These are phyloP conservation scores for Rugonectria rugulosa DNA, from an alignment of 2,329 filamentous ascomycete species.

Conservation along the genomic window DNA sequence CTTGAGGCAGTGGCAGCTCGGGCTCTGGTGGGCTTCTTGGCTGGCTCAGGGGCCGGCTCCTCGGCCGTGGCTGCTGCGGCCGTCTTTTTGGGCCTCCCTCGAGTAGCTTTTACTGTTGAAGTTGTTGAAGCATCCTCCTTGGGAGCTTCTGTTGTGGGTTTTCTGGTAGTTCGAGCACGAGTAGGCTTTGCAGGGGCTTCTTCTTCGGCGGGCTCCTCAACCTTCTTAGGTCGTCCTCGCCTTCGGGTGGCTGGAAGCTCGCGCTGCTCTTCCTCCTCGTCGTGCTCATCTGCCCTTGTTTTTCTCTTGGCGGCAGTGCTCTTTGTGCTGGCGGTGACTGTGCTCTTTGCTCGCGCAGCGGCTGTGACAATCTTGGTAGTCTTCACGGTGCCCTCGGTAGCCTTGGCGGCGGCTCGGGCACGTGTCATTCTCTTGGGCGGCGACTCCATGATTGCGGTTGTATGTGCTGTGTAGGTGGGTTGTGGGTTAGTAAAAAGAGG, in stretches of 20 bases:
- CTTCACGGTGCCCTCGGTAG: slow-evolving; percentile 47
- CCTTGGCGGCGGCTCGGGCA: slow-evolving; percentile 54
- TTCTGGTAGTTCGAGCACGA: slow-evolving; percentile 40
- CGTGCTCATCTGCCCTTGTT: slow-evolving; percentile 60
- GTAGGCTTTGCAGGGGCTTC: slow-evolving; percentile 37
- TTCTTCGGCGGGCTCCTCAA: slow-evolving; percentile 34
- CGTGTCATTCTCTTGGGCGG: slow-evolving; percentile 68
- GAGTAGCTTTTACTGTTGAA: slow-evolving; percentile 45
- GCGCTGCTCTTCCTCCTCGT: slow-evolving; percentile 52
- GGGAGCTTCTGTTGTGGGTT: slow-evolving; percentile 34
- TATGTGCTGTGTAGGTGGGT: slow-evolving; percentile 21
- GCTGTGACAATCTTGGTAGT: slow-evolving; percentile 57
- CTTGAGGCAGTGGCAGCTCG: slow-evolving; percentile 41
- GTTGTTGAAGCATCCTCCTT: slow-evolving; percentile 36
- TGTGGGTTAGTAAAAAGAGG: slow-evolving; percentile 35
- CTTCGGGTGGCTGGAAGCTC: slow-evolving; percentile 46
- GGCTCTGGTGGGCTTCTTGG: slow-evolving; percentile 43
- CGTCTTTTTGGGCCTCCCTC: slow-evolving; percentile 55
- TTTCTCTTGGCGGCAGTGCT: slow-evolving; percentile 56
- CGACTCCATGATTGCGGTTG: slow-evolving; percentile 57
- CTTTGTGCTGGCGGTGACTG: slow-evolving; percentile 43
- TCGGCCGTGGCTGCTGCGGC: slow-evolving; percentile 34
- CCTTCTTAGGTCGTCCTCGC: slow-evolving; percentile 54
- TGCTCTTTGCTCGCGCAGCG: slow-evolving; percentile 56
- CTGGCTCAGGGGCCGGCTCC: slow-evolving; percentile 39